Percentiles rank a stretch among this genome's conserved stretches.
phyloP scores from a whole-genome alignment of 148 eudicot genomes.

The Selenicereus undatus region DNA sequence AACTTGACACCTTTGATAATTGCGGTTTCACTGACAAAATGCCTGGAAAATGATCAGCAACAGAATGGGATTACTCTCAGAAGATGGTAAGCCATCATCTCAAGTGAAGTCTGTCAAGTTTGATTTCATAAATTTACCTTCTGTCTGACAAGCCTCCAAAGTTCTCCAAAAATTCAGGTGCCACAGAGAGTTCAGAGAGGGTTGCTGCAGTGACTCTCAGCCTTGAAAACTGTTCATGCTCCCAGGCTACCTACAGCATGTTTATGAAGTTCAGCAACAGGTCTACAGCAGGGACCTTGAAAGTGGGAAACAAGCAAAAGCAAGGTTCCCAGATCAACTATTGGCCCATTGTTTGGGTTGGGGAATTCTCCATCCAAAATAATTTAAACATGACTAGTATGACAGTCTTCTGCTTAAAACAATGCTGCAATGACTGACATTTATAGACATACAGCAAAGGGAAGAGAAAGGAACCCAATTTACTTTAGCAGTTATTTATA shows the following conservation, averaged over 20 bases:
- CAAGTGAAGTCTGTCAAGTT: not conserved
- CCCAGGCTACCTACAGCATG: slow-evolving; percentile 95
- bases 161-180: slow-evolving; percentile 81
- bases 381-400: not conserved
- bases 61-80: slow-evolving; percentile 12
- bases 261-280: slow-evolving; percentile 34
- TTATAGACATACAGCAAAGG: not conserved
- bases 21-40: slow-evolving; percentile 62
- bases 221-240: slow-evolving; percentile 97
- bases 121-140: slow-evolving; percentile 45
- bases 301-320: not conserved
- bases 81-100: not conserved
- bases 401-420: not conserved
- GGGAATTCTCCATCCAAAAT: not conserved
- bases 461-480: not conserved
- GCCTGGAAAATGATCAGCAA: slow-evolving; percentile 40
- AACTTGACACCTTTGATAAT: slow-evolving; percentile 62
- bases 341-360: not conserved
- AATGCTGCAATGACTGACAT: not conserved
- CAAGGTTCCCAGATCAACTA: not conserved
- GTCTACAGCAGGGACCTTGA: slow-evolving; percentile 3
- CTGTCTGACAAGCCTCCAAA: slow-evolving; percentile 76
- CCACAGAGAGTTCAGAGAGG: slow-evolving; percentile 70
- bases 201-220: slow-evolving; percentile 93
- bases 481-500: not conserved